A percentile compares a stretch with the other conserved stretches of the same genome.
These are phyloP conservation scores for Lophiostoma macrostomum DNA, from an alignment of 495 filamentous ascomycete species.

Conservation along the genomic window DNA sequence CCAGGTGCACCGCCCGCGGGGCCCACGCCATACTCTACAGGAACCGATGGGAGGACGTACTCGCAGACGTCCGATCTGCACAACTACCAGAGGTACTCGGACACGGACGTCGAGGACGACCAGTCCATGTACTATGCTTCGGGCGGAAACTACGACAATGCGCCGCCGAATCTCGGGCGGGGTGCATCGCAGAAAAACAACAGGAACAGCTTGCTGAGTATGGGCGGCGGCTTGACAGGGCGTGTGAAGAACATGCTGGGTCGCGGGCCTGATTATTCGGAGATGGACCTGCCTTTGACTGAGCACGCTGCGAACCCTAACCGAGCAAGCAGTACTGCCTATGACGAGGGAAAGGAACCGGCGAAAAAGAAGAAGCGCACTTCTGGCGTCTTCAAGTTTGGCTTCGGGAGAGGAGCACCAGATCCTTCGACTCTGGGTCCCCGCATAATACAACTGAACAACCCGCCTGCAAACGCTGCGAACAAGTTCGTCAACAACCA, in stretches of 20 bases:
- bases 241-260: slow-evolving; percentile 86
- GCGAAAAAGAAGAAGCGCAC: slow-evolving; percentile 65
- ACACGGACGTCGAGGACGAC: slow-evolving; percentile 74
- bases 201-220: slow-evolving; percentile 79
- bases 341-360: slow-evolving; percentile 35
- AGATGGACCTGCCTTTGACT: slow-evolving; percentile 96
- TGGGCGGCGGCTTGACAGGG: slow-evolving; percentile 84
- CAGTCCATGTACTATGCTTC: slow-evolving; percentile 63
- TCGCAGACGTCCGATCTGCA: slow-evolving; percentile 80
- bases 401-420: slow-evolving; percentile 79
- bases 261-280: slow-evolving; percentile 88
- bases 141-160: slow-evolving; percentile 62
- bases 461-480: slow-evolving; percentile 83
- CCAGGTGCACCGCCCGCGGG: slow-evolving; percentile 42
- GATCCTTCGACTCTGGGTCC: slow-evolving; percentile 91
- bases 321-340: slow-evolving; percentile 41
- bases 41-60: slow-evolving; percentile 52
- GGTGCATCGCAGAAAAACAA: slow-evolving; percentile 59
- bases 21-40: slow-evolving; percentile 39
- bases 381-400: slow-evolving; percentile 82
- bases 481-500: slow-evolving; percentile 95
- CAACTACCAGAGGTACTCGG: slow-evolving; percentile 89
- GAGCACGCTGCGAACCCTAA: slow-evolving; percentile 61
- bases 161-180: slow-evolving; percentile 44
- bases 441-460: slow-evolving; percentile 93